A percentile compares a stretch with the other conserved stretches of the same genome.
Evolutionary conservation across 148 eudicot species (phyloP).

Genomic region (Tetragonia tetragonoides): DNA sequence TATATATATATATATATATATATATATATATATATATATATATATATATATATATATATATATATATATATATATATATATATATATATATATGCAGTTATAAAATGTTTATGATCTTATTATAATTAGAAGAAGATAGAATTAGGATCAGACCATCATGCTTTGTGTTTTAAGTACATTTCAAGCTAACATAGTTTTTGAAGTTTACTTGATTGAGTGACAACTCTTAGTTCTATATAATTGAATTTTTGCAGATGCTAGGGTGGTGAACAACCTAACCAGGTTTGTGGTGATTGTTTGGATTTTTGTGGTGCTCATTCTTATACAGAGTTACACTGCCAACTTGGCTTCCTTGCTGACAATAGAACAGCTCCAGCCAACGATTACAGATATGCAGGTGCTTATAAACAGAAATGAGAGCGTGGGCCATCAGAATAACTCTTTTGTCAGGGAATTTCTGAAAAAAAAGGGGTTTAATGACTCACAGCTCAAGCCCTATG

Average conservation of each 20-base stretch:
- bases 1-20: no score
- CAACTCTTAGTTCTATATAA: not conserved
- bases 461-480: conserved; percentile 14
- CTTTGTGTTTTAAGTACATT: not conserved
- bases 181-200: not conserved
- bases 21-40: no score
- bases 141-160: no score
- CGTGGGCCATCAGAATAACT: conserved; percentile 42
- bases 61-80: no score
- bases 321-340: conserved; percentile 63
- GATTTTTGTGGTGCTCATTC: conserved; percentile 57
- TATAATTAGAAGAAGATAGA: no score
- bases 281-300: conserved; percentile 65
- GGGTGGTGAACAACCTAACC: conserved; percentile 46
- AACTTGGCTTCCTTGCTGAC: conserved; percentile 63
- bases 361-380: conserved; percentile 47
- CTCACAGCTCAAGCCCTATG: conserved; percentile 25
- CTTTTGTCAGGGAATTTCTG: conserved; percentile 35
- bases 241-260: conserved; percentile 37
- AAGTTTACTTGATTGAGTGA: not conserved
- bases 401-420: conserved; percentile 34
- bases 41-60: no score
- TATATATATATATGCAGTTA: no score
- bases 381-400: conserved; percentile 40
- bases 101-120: no score